phyloP scores from a whole-genome alignment of 2,329 filamentous ascomycete genomes.

The Graphilbum ipis-grandicollis region DNA sequence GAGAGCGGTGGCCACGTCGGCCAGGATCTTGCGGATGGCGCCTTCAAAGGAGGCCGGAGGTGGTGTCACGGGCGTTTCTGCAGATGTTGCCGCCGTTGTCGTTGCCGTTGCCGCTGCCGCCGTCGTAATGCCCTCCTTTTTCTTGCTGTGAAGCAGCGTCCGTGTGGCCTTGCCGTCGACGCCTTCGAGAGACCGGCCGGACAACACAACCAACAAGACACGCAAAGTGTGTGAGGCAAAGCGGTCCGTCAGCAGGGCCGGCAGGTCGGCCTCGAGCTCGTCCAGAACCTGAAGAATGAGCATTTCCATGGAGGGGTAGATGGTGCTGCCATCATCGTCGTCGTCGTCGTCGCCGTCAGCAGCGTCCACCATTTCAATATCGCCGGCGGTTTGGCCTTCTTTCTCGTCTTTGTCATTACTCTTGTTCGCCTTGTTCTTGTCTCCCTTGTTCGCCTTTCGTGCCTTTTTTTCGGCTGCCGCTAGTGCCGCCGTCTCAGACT shows the following conservation, averaged over 20 bases:
- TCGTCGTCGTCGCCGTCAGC: conserved; percentile 20
- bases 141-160: conserved; percentile 74
- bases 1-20: conserved; percentile 55
- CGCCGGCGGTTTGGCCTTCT: conserved; percentile 19
- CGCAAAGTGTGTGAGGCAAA: conserved; percentile 87
- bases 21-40: conserved; percentile 68
- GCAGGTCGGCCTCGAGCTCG: conserved; percentile 73
- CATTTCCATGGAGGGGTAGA: conserved; percentile 55
- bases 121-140: conserved; percentile 68
- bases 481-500: conserved; percentile 19
- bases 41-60: conserved; percentile 58
- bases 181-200: conserved; percentile 63
- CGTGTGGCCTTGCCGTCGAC: conserved; percentile 52
- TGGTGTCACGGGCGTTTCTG: not conserved
- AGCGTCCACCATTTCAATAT: too few species aligned
- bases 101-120: conserved; percentile 6
- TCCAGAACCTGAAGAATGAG: conserved; percentile 70
- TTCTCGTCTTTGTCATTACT: conserved; percentile 12
- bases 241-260: conserved; percentile 66
- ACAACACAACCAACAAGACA: conserved; percentile 69
- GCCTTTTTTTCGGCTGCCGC: conserved; percentile 26
- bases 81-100: conserved; percentile 16
- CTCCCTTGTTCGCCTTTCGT: conserved; percentile 20
- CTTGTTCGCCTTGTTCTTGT: conserved; percentile 23
- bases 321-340: conserved; percentile 17